Evolutionary conservation across 75 land plant species (phyloP).

Genomic region (Larix kaempferi): DNA sequence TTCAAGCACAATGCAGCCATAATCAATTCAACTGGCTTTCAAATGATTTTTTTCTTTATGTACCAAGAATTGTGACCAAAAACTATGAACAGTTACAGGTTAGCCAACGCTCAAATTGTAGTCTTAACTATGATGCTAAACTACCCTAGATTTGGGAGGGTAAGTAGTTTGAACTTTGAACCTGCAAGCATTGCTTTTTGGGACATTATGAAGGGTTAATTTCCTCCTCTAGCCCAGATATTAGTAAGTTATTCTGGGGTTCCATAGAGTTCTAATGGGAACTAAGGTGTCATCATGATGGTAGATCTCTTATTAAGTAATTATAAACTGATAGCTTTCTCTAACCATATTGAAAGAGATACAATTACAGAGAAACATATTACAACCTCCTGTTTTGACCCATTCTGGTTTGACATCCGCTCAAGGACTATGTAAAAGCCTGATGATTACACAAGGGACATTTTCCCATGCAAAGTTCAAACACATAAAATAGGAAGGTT

Average conservation of each 20-base stretch:
- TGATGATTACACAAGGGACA: not conserved
- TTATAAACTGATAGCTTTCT: not conserved
- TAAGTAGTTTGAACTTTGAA: not conserved
- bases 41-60: not conserved
- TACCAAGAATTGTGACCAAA: not conserved
- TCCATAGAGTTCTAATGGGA: not conserved
- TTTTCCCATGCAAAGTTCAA: not conserved
- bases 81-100: not conserved
- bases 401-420: not conserved
- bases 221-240: not conserved
- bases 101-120: not conserved
- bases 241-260: not conserved
- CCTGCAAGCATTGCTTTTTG: not conserved
- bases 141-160: not conserved
- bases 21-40: not conserved
- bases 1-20: not conserved
- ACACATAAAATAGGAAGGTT: not conserved
- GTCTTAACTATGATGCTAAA: not conserved
- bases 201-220: not conserved
- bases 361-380: not conserved
- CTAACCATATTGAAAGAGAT: not conserved
- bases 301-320: not conserved
- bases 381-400: not conserved
- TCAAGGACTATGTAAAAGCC: not conserved
- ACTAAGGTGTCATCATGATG: not conserved